phyloP scores from a whole-genome alignment of 2,329 filamentous ascomycete species.

The Coniochaeta ligniaria region DNA sequence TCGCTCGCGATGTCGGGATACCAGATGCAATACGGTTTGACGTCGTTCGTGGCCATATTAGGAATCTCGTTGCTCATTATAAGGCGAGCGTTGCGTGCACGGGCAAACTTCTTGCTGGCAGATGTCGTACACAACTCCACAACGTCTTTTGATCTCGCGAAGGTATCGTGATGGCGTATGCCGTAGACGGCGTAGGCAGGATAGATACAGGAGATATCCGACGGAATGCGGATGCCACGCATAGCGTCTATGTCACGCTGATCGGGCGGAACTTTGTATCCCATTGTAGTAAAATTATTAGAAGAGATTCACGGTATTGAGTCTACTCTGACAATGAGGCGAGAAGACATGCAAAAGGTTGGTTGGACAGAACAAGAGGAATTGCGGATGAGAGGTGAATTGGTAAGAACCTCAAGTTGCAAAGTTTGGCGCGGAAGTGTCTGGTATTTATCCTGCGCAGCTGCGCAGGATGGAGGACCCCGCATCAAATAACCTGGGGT shows the following conservation, averaged over 20 bases:
- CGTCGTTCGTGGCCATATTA: constrained; percentile 3
- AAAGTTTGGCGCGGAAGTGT: too few relatives aligned
- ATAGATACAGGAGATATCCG: background rate
- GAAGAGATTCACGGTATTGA: too few relatives aligned
- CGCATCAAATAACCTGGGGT: too few relatives aligned
- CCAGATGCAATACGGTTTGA: constrained; percentile 9
- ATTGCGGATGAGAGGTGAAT: too few relatives aligned
- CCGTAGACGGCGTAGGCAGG: background rate
- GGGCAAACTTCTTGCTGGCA: background rate
- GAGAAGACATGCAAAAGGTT: too few relatives aligned
- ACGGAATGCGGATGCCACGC: background rate
- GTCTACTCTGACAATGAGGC: too few relatives aligned
- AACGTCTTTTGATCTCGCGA: background rate
- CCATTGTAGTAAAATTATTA: background rate
- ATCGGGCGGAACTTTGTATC: too few relatives aligned
- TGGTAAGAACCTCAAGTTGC: too few relatives aligned
- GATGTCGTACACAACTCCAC: background rate
- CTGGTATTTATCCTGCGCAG: too few relatives aligned
- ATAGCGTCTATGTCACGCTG: constrained; percentile 1
- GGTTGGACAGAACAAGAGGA: too few relatives aligned
- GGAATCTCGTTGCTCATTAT: constrained; percentile 11
- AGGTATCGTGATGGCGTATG: constrained; percentile 2
- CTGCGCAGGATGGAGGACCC: too few relatives aligned
- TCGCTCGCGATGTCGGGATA: constrained; percentile 14
- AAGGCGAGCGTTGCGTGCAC: constrained; percentile 7